Evolutionary conservation across 225 moss, liverwort and hornwort species (phyloP).

Genomic region (Physcomitrellopsis africana): DNA sequence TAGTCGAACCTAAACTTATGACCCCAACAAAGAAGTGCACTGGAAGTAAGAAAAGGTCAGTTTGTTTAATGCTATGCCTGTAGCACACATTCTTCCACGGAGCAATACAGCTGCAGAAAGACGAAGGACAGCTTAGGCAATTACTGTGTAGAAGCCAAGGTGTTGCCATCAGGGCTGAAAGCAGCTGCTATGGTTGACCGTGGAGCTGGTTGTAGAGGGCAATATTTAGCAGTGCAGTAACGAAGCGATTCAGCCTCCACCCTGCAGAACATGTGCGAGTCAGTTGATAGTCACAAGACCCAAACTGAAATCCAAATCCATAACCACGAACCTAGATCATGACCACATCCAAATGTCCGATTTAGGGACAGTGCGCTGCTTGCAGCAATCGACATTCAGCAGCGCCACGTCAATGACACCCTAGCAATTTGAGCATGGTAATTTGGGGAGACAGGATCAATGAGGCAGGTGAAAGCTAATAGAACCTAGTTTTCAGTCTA

Average conservation of each 20-base stretch:
- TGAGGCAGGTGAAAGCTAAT: not conserved
- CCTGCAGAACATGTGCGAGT: conserved; percentile 72
- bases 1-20: not conserved
- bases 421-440: not conserved
- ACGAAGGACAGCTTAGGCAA: conserved; percentile 27
- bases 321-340: conserved; percentile 19
- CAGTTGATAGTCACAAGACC: conserved; percentile 47
- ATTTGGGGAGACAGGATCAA: not conserved
- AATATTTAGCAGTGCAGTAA: conserved; percentile 95
- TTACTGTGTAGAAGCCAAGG: conserved; percentile 98
- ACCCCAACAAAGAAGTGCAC: conserved; percentile 11
- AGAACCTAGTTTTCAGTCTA: not conserved
- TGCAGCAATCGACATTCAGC: not conserved
- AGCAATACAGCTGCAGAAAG: conserved; percentile 20
- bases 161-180: conserved; percentile 98
- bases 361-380: conserved; percentile 4
- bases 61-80: not conserved
- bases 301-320: conserved; percentile 7
- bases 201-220: conserved; percentile 90
- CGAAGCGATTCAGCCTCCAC: conserved; percentile 93
- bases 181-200: conserved; percentile 99
- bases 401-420: not conserved
- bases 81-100: conserved; percentile 19
- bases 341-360: not conserved
- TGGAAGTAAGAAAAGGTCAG: not conserved